Evolutionary conservation across 371 early-diverging fungal genomes (phyloP).

Genomic region (Coemansia sp.): DNA sequence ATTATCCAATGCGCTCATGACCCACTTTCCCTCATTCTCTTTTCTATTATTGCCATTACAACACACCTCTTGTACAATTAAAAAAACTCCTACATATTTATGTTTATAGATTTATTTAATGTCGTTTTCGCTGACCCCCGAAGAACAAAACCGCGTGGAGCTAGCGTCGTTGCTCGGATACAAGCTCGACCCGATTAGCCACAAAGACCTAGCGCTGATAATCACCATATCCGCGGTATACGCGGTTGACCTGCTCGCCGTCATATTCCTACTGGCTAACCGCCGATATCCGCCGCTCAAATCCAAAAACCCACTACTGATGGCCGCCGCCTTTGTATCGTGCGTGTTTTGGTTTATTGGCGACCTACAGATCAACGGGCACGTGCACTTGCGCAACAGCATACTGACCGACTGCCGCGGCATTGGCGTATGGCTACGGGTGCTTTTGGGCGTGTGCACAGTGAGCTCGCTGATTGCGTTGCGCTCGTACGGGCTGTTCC

Average conservation of each 20-base stretch:
- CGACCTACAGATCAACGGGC: conserved; percentile 40
- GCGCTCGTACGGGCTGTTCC: conserved; percentile 35
- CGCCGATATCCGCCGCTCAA: conserved; percentile 43
- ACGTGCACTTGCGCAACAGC: conserved; percentile 24
- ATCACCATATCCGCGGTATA: conserved; percentile 13
- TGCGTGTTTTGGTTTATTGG: conserved; percentile 36
- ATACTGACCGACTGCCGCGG: conserved; percentile 27
- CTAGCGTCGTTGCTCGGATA: neutral
- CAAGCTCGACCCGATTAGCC: conserved; percentile 19
- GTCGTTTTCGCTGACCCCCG: conserved; percentile 11
- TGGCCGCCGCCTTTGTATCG: conserved; percentile 15
- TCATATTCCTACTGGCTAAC: conserved; percentile 31
- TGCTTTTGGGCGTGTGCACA: conserved; percentile 40
- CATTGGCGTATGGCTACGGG: conserved; percentile 44
- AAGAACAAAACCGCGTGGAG: conserved; percentile 14
- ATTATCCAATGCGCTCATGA: neutral
- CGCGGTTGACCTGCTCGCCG: conserved; percentile 21
- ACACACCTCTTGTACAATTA: too few relatives aligned
- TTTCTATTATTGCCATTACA: neutral
- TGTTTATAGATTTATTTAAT: neutral
- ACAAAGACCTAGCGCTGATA: conserved; percentile 8
- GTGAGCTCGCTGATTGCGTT: conserved; percentile 33
- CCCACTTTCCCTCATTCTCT: neutral
- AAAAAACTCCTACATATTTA: neutral
- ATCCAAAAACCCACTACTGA: conserved; percentile 34